A percentile compares a stretch with the other conserved stretches of the same genome.
These are phyloP conservation scores for Crithidia expoeki DNA, from an alignment of 208 protist species.

Conservation along the genomic window DNA sequence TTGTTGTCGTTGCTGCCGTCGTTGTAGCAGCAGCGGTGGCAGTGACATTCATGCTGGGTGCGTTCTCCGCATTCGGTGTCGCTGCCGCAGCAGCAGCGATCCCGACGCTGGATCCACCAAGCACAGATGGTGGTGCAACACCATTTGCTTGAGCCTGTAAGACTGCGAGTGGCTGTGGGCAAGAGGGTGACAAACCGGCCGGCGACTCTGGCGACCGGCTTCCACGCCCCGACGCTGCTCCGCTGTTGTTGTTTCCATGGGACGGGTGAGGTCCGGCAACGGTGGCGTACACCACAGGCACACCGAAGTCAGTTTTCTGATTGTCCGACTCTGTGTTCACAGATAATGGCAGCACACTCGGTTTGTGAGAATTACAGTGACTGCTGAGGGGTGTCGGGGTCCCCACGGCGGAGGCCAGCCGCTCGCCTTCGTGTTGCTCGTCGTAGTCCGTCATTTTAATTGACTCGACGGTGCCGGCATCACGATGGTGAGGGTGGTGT, in stretches of 20 bases:
- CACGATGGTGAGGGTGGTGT: background rate
- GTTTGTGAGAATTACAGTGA: background rate
- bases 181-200: background rate
- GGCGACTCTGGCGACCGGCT: constrained; percentile 5
- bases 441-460: constrained; percentile 25
- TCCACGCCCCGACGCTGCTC: background rate
- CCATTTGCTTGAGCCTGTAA: background rate
- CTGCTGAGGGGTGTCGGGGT: constrained; percentile 4
- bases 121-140: background rate
- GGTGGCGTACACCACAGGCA: constrained; percentile 15
- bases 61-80: background rate
- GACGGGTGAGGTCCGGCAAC: background rate
- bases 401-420: constrained; percentile 17
- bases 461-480: constrained; percentile 1
- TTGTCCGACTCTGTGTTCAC: no score
- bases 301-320: no score
- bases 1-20: background rate
- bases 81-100: no score
- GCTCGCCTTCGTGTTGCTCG: constrained; percentile 13
- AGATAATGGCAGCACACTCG: background rate
- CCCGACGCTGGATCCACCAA: background rate
- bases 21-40: background rate
- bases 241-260: background rate
- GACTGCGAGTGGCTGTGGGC: background rate
- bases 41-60: background rate